Percentiles rank a stretch among this genome's conserved stretches.
Conservation (phyloP, 2,329 filamentous ascomycete genomes). For the Cercospora sojina region DNA sequence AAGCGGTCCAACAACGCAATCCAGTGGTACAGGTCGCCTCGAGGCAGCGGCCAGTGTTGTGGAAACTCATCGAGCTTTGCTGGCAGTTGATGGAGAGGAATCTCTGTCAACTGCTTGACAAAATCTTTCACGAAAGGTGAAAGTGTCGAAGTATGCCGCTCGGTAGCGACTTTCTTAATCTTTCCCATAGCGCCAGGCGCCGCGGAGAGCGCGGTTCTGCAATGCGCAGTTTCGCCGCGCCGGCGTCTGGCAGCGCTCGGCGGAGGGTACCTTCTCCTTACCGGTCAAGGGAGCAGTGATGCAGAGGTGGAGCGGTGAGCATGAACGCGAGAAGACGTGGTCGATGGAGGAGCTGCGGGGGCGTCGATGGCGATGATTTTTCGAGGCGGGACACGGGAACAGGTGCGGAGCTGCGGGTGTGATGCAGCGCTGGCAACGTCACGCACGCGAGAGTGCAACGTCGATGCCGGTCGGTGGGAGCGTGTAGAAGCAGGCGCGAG, state of each 20-base stretch:
- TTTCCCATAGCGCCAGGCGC: constrained; percentile 47
- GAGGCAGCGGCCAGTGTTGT: constrained; percentile 87
- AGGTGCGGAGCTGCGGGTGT: background rate
- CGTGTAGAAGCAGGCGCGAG: background rate
- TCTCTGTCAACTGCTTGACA: constrained; percentile 66
- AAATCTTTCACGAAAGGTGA: constrained; percentile 85
- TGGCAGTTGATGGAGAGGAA: constrained; percentile 74
- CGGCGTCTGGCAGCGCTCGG: background rate
- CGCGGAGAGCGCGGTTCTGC: constrained; percentile 25
- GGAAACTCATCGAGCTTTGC: constrained; percentile 76
- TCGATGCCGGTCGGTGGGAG: background rate
- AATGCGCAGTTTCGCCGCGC: background rate
- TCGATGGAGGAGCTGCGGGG: background rate
- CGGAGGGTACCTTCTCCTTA: background rate
- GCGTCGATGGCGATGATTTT: background rate
- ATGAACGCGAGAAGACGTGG: background rate
- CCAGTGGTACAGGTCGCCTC: constrained; percentile 97
- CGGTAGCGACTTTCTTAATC: constrained; percentile 57
- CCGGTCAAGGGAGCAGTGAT: background rate
- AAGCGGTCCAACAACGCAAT: constrained; percentile 92
- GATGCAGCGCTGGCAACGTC: background rate
- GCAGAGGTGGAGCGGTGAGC: background rate
- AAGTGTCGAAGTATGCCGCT: constrained; percentile 58
- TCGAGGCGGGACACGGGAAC: background rate
- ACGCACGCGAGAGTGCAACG: background rate